Conservation (phyloP, 257 asterid genomes). For the Przewalskia tangutica region DNA sequence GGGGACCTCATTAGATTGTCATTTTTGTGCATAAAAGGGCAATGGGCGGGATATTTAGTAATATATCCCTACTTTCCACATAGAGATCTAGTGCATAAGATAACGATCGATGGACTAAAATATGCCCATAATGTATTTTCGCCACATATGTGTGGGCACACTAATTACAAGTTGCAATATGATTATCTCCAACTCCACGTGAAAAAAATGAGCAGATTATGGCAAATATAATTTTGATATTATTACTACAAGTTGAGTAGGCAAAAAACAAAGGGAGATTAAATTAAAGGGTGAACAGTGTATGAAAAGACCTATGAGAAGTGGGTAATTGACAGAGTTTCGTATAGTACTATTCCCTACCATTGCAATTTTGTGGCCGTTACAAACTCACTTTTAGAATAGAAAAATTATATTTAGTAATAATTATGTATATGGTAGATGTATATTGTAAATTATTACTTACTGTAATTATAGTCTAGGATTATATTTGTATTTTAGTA, state of each 20-base stretch:
- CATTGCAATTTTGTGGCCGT: neutral
- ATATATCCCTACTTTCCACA: too few relatives aligned
- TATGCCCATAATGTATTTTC: neutral
- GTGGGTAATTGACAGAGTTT: neutral
- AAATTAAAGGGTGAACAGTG: neutral
- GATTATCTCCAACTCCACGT: neutral
- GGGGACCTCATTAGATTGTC: too few relatives aligned
- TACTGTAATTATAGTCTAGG: too few relatives aligned
- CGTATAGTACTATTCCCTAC: neutral
- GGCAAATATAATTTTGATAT: neutral
- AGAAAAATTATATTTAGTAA: too few relatives aligned
- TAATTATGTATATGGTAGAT: too few relatives aligned
- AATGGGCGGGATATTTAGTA: too few relatives aligned
- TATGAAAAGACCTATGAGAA: neutral
- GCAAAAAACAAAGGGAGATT: neutral
- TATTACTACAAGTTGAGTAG: neutral
- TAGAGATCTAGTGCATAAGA: too few relatives aligned
- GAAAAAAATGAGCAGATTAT: neutral
- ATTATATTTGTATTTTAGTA: too few relatives aligned
- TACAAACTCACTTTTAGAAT: neutral
- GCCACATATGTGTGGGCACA: neutral
- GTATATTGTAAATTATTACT: too few relatives aligned
- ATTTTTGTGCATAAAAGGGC: too few relatives aligned
- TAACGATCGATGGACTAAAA: neutral
- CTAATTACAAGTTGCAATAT: neutral